These are phyloP conservation scores for Paraconiothyrium brasiliense DNA, from an alignment of 2,329 filamentous ascomycete genomes.

Conservation along the genomic window DNA sequence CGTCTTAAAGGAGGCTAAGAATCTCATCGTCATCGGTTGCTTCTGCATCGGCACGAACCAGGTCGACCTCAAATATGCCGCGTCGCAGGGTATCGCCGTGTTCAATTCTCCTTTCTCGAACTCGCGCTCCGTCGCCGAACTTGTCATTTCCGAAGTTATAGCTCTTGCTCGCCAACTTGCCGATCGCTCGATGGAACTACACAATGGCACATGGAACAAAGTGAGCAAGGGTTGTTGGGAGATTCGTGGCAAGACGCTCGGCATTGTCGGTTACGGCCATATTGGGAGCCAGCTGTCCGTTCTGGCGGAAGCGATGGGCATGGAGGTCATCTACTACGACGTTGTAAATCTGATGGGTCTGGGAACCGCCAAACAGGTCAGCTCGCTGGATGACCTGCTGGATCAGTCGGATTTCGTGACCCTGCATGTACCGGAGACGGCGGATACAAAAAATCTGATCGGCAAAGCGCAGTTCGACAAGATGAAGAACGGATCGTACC, in stretches of 20 bases:
- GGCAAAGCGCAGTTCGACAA: constrained; percentile 77
- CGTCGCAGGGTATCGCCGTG: constrained; percentile 87
- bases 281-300: constrained; percentile 97
- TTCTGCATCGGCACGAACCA: constrained; percentile 99
- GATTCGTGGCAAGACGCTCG: constrained; percentile 95
- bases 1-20: constrained; percentile 88
- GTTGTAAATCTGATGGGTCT: constrained; percentile 93
- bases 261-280: constrained; percentile 96
- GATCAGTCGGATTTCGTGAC: constrained; percentile 89
- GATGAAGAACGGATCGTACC: constrained; percentile 93
- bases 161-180: constrained; percentile 88
- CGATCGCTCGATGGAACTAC: constrained; percentile 93
- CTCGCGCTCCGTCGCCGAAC: constrained; percentile 93
- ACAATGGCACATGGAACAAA: constrained; percentile 97
- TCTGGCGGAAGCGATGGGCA: constrained; percentile 95
- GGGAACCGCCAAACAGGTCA: constrained; percentile 85
- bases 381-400: constrained; percentile 79
- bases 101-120: constrained; percentile 99
- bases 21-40: constrained; percentile 94
- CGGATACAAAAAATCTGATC: constrained; percentile 94
- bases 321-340: constrained; percentile 98
- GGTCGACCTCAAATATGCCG: constrained; percentile 85
- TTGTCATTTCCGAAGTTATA: constrained; percentile 95
- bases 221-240: constrained; percentile 98
- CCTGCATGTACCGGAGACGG: constrained; percentile 90